These are phyloP conservation scores for Lipomyces starkeyi DNA, from an alignment of 805 yeast species.

Conservation along the genomic window DNA sequence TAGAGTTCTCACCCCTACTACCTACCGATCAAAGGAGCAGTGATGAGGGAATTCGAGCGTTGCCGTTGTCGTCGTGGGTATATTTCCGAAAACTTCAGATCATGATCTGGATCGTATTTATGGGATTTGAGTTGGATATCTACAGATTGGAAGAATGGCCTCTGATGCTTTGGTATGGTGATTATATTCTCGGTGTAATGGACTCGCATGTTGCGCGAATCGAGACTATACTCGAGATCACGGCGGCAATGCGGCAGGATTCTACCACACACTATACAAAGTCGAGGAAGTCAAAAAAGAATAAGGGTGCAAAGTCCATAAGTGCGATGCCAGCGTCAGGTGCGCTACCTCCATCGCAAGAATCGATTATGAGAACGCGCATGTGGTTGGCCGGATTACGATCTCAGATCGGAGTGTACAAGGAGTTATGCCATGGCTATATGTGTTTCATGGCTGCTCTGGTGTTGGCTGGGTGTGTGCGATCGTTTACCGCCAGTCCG, in stretches of 20 bases:
- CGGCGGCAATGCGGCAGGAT: not conserved
- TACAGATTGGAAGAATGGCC: slow-evolving; percentile 73
- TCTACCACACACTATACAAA: not conserved
- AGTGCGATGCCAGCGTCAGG: slow-evolving; percentile 34
- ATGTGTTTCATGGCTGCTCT: slow-evolving; percentile 29
- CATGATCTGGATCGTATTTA: slow-evolving; percentile 74
- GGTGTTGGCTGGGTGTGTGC: slow-evolving; percentile 13
- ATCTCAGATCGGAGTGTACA: slow-evolving; percentile 6
- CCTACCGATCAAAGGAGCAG: slow-evolving; percentile 2
- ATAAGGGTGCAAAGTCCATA: not conserved
- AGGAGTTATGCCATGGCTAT: slow-evolving; percentile 23
- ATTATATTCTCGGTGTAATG: slow-evolving; percentile 53
- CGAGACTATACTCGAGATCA: slow-evolving; percentile 41
- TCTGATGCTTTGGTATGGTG: slow-evolving; percentile 70
- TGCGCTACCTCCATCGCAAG: slow-evolving; percentile 21
- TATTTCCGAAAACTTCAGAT: slow-evolving; percentile 66
- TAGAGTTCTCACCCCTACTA: slow-evolving; percentile 28
- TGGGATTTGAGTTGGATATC: slow-evolving; percentile 77
- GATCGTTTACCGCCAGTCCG: not conserved
- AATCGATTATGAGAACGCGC: slow-evolving; percentile 1
- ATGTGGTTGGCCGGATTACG: slow-evolving; percentile 37
- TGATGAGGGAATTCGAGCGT: slow-evolving; percentile 44
- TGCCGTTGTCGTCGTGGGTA: slow-evolving; percentile 75
- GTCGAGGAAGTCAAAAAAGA: slow-evolving; percentile 6
- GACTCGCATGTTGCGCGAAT: slow-evolving; percentile 55